phyloP scores from a whole-genome alignment of 2,329 filamentous ascomycete genomes.

The Arthrobotrys sphaeroides region DNA sequence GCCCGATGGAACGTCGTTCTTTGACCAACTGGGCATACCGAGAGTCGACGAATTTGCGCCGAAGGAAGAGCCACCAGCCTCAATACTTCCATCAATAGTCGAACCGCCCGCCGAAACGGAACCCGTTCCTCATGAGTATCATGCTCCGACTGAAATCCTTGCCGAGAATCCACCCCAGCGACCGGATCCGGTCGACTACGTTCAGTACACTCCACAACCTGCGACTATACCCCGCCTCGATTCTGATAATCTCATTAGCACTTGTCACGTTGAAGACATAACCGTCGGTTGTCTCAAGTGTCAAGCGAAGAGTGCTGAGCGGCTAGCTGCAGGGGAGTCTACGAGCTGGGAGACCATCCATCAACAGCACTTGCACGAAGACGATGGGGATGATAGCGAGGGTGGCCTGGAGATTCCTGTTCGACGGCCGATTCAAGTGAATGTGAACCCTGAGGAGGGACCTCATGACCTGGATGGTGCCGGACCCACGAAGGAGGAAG shows the following conservation, averaged over 20 bases:
- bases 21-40: conserved; percentile 27
- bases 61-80: background rate
- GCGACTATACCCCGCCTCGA: conserved; percentile 21
- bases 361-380: conserved; percentile 34
- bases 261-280: conserved; percentile 46
- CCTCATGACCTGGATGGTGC: background rate
- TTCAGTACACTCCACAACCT: background rate
- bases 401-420: conserved; percentile 33
- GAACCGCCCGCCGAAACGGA: background rate
- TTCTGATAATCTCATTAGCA: conserved; percentile 44
- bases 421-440: conserved; percentile 2
- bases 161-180: background rate
- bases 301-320: conserved; percentile 40
- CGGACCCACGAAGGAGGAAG: background rate
- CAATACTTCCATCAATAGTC: background rate
- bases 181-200: background rate
- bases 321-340: conserved; percentile 30
- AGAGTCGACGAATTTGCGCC: conserved; percentile 11
- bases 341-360: conserved; percentile 47
- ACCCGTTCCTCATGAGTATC: background rate
- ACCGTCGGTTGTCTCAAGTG: conserved; percentile 47
- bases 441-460: background rate
- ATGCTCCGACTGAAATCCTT: too few species aligned
- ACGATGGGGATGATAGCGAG: conserved; percentile 25
- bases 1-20: conserved; percentile 18